A percentile compares a stretch with the other conserved stretches of the same genome.
Evolutionary conservation across 331 rosid genomes (phyloP).

Genomic region (Prunus yedoensis): DNA sequence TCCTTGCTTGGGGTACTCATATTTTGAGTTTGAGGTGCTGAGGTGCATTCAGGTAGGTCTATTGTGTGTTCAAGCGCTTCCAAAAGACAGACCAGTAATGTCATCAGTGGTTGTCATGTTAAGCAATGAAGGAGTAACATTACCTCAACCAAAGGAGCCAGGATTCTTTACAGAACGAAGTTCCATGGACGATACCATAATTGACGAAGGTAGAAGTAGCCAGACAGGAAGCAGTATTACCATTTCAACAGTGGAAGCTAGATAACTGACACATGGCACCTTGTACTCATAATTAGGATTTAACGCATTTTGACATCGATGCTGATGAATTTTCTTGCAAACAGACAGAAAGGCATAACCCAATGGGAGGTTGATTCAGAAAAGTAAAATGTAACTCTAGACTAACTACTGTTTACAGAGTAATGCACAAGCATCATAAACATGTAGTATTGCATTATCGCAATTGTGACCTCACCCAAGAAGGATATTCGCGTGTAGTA

Average conservation of each 20-base stretch:
- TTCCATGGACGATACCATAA: background rate
- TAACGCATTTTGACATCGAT: background rate
- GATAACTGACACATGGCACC: background rate
- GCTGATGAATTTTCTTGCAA: background rate
- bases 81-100: conserved; percentile 20
- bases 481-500: too few relatives aligned
- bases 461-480: too few relatives aligned
- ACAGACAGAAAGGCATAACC: background rate
- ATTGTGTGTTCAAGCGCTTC: conserved; percentile 19
- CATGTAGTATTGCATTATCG: too few relatives aligned
- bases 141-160: conserved; percentile 27
- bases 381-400: background rate
- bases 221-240: background rate
- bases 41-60: conserved; percentile 30
- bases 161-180: conserved; percentile 26
- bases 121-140: conserved; percentile 12
- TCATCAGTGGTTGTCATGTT: conserved; percentile 21
- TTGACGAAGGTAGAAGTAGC: background rate
- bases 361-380: background rate
- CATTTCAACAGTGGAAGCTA: conserved; percentile 8
- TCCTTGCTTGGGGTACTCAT: background rate
- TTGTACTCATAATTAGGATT: too few relatives aligned
- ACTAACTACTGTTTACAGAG: background rate
- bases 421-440: background rate
- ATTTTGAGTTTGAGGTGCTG: conserved; percentile 15